phyloP scores from a whole-genome alignment of 2,329 filamentous ascomycete genomes.

The Beauveria asiatica region DNA sequence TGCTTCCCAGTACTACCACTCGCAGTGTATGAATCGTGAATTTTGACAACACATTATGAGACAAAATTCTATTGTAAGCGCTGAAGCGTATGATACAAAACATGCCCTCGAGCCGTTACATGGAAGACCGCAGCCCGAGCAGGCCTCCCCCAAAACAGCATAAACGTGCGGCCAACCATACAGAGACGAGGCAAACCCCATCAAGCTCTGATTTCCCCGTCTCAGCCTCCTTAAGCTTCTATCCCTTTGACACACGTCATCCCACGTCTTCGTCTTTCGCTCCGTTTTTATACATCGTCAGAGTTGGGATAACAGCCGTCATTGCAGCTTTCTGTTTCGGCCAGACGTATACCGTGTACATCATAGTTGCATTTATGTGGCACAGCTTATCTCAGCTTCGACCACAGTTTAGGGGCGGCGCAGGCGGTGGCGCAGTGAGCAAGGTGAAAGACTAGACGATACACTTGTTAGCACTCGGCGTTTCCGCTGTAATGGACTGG shows the following conservation, averaged over 20 bases:
- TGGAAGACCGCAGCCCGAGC: neutral
- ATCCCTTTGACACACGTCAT: neutral
- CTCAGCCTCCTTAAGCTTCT: neutral
- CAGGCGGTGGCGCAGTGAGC: constrained; percentile 90
- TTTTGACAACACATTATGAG: neutral
- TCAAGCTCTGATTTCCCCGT: neutral
- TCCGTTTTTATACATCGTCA: constrained; percentile 8
- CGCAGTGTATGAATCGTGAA: no score
- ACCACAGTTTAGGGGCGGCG: constrained; percentile 93
- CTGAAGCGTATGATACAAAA: constrained; percentile 13
- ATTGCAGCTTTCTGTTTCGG: neutral
- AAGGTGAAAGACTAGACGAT: constrained; percentile 85
- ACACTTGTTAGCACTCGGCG: neutral
- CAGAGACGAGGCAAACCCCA: neutral
- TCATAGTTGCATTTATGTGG: neutral
- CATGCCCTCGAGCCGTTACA: constrained; percentile 1
- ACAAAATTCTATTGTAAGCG: constrained; percentile 13
- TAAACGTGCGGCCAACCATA: constrained; percentile 2
- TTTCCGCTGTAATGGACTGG: neutral
- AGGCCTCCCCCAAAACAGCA: neutral
- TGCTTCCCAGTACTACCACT: no score
- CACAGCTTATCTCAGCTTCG: constrained; percentile 70
- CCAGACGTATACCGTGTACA: neutral
- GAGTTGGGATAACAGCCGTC: constrained; percentile 1
- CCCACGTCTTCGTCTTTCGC: neutral